Evolutionary conservation across 768 basidiomycete species (phyloP).

Genomic region (Lyophyllum decastes): DNA sequence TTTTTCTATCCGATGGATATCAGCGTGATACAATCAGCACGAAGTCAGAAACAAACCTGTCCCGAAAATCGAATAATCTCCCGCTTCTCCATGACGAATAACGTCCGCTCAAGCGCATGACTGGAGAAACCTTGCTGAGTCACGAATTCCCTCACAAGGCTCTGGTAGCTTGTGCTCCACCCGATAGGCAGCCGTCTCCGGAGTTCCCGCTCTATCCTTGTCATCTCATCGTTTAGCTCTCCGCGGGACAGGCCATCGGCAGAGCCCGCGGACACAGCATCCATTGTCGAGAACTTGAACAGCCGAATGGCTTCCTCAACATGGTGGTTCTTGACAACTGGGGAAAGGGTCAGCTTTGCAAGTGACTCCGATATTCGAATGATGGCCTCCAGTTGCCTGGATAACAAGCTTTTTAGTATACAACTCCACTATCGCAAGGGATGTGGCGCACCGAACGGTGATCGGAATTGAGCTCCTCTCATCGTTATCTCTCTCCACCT

Average conservation of each 20-base stretch:
- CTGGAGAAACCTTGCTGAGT: constrained; percentile 87
- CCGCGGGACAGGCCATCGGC: constrained; percentile 90
- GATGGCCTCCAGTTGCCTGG: constrained; percentile 93
- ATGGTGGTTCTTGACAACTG: constrained; percentile 87
- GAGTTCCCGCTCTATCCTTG: constrained; percentile 85
- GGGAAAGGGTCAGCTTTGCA: constrained; percentile 89
- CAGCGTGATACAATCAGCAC: constrained; percentile 2
- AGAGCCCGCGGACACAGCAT: constrained; percentile 93
- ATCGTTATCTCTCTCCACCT: constrained; percentile 95
- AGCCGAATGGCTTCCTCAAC: constrained; percentile 97
- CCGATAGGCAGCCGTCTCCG: constrained; percentile 84
- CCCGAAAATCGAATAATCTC: constrained; percentile 92
- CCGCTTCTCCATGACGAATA: constrained; percentile 92
- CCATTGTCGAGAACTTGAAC: constrained; percentile 99
- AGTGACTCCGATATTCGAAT: constrained; percentile 98
- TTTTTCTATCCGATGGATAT: constrained; percentile 37
- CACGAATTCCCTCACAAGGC: constrained; percentile 90
- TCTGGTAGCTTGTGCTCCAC: constrained; percentile 97
- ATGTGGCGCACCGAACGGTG: constrained; percentile 77
- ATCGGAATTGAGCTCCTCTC: constrained; percentile 98
- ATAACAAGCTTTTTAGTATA: background rate
- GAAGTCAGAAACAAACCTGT: constrained; percentile 39
- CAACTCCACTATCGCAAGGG: background rate
- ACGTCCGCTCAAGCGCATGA: constrained; percentile 87
- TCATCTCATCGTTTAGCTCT: constrained; percentile 93